A percentile compares a stretch with the other conserved stretches of the same genome.
phyloP scores from a whole-genome alignment of 1,139 yeast species.

The Blastobotrys buckinghamii region DNA sequence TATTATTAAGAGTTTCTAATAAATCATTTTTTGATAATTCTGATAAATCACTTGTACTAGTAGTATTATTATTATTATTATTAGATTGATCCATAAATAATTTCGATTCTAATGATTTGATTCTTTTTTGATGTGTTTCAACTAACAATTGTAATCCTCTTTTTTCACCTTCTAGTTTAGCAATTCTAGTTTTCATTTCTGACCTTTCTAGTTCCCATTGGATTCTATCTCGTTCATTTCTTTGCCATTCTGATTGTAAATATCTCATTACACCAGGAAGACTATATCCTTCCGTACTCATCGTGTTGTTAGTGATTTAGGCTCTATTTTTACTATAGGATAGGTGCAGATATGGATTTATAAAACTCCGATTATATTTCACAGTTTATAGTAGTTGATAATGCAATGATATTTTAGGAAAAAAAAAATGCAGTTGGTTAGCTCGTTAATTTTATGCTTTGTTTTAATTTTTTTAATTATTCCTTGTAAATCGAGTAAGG shows the following conservation, averaged over 20 bases:
- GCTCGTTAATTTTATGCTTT: no score
- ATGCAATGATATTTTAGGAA: no score
- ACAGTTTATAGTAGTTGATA: no score
- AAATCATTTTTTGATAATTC: constrained; percentile 4
- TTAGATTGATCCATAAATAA: constrained; percentile 4
- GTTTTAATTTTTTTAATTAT: no score
- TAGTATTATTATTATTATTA: background rate
- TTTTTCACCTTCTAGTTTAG: constrained; percentile 38
- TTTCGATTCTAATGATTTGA: constrained; percentile 24
- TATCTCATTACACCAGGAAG: constrained; percentile 51
- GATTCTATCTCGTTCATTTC: constrained; percentile 49
- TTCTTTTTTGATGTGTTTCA: constrained; percentile 27
- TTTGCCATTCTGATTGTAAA: constrained; percentile 51
- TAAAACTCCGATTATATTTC: no score
- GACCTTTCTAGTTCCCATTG: constrained; percentile 52
- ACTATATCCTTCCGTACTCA: constrained; percentile 29
- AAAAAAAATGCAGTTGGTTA: no score
- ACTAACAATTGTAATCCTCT: constrained; percentile 29
- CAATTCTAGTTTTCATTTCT: constrained; percentile 43
- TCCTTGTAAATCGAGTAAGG: no score
- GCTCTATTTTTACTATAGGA: background rate
- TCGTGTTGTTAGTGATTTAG: constrained; percentile 13
- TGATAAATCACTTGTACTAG: background rate
- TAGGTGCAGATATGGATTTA: no score
- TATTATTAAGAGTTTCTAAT: constrained; percentile 6